A percentile compares a stretch with the other conserved stretches of the same genome.
These are phyloP conservation scores for Medicago lupulina DNA, from an alignment of 306 rosid genomes.

Conservation along the genomic window DNA sequence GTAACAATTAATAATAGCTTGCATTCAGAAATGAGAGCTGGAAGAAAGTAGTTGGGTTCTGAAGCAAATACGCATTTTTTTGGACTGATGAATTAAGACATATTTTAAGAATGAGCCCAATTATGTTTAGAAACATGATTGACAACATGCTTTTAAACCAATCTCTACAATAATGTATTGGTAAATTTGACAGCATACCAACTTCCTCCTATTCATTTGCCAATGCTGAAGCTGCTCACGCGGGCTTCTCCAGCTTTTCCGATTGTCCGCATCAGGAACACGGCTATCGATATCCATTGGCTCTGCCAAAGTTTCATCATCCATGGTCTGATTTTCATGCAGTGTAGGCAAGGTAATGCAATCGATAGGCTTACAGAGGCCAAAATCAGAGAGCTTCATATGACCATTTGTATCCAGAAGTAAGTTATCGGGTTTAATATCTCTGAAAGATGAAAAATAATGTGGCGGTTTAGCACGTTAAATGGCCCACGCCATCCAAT, in stretches of 20 bases:
- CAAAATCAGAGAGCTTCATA: slow-evolving; percentile 99
- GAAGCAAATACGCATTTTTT: slow-evolving; percentile 28
- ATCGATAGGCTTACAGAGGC: slow-evolving; percentile 98
- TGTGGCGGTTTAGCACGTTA: slow-evolving; percentile 38
- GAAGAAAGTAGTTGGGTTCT: slow-evolving; percentile 27
- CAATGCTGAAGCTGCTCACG: slow-evolving; percentile 95
- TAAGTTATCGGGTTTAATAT: slow-evolving; percentile 96
- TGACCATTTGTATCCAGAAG: slow-evolving; percentile 92
- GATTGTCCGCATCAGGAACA: slow-evolving; percentile 69
- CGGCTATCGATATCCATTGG: slow-evolving; percentile 79
- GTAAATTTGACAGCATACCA: slow-evolving; percentile 66
- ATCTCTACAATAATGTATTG: slow-evolving; percentile 28
- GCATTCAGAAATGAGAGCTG: slow-evolving; percentile 15
- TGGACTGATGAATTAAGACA: not conserved
- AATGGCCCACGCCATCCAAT: slow-evolving; percentile 25
- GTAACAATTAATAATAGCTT: slow-evolving; percentile 24
- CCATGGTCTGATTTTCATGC: slow-evolving; percentile 87
- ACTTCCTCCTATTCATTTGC: slow-evolving; percentile 98
- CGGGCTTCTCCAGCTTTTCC: slow-evolving; percentile 89
- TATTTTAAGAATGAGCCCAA: slow-evolving; percentile 8
- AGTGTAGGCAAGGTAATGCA: slow-evolving; percentile 85
- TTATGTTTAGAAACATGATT: slow-evolving; percentile 17
- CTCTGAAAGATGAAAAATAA: slow-evolving; percentile 64
- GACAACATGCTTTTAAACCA: slow-evolving; percentile 24
- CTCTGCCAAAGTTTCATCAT: slow-evolving; percentile 77